Percentiles rank a stretch among this genome's conserved stretches.
phyloP scores from a whole-genome alignment of 805 yeast species.

The Candida rishiriensis region DNA sequence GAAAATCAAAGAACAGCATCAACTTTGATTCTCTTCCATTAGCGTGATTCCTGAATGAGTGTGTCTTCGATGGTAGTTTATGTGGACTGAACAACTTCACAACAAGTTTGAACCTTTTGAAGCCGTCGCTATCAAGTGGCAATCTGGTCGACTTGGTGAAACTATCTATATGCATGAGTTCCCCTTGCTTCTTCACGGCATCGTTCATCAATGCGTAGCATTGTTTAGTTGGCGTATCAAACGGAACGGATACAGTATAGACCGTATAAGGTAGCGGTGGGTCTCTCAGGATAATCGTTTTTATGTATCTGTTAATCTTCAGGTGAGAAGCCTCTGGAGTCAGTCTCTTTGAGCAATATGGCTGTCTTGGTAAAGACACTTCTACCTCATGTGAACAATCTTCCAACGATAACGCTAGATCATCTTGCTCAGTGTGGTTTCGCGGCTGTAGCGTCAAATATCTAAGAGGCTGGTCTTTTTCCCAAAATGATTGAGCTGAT shows the following conservation, averaged over 20 bases:
- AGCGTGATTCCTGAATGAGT: conserved; percentile 24
- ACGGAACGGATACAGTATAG: conserved; percentile 27
- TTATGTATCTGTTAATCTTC: conserved; percentile 19
- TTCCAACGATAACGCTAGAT: neutral
- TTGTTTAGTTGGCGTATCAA: conserved; percentile 23
- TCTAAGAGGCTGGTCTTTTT: too few species aligned
- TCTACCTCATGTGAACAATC: neutral
- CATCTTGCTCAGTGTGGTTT: too few species aligned
- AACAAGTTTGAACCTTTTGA: conserved; percentile 24
- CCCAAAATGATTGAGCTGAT: too few species aligned
- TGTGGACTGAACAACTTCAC: conserved; percentile 22
- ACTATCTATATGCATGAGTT: conserved; percentile 16
- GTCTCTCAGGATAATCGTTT: conserved; percentile 23
- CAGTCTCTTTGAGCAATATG: neutral
- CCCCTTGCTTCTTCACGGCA: conserved; percentile 25
- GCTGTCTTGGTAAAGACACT: conserved; percentile 7
- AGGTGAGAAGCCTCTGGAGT: conserved; percentile 4
- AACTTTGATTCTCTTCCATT: conserved; percentile 29
- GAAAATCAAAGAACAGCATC: conserved; percentile 27
- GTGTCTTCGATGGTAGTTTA: conserved; percentile 25
- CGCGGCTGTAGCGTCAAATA: too few species aligned
- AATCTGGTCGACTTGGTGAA: conserved; percentile 18
- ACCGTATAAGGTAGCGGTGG: conserved; percentile 22
- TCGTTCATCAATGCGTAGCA: conserved; percentile 19
- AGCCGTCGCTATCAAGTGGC: conserved; percentile 23